phyloP scores from a whole-genome alignment of 1,284 basidiomycete species.

The Puccinia hordei region DNA sequence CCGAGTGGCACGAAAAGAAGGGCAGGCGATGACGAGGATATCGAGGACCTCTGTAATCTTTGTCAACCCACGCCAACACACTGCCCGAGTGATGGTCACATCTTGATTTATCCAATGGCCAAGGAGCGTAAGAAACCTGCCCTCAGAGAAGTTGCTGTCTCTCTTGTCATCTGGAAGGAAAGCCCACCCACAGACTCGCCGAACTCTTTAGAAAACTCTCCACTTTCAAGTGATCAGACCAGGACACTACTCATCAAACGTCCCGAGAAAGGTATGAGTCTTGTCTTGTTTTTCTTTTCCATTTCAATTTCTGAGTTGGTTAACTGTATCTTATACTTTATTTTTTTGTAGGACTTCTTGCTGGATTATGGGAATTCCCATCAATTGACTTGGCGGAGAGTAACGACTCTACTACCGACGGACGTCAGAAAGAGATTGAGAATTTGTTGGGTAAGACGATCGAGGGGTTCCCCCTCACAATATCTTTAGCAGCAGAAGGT shows the following conservation, averaged over 20 bases:
- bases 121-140: constrained; percentile 45
- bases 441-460: not conserved
- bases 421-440: not conserved
- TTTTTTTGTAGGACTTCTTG: constrained; percentile 71
- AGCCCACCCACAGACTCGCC: not conserved
- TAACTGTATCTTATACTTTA: too few relatives aligned
- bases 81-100: not conserved
- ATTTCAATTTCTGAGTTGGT: constrained; percentile 51
- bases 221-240: constrained; percentile 51
- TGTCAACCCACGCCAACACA: constrained; percentile 17
- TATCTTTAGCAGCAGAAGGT: too few relatives aligned
- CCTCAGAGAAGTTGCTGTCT: constrained; percentile 34
- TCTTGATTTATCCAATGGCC: constrained; percentile 42
- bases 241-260: constrained; percentile 39
- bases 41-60: constrained; percentile 35
- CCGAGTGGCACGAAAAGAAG: not conserved
- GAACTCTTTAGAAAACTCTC: constrained; percentile 51
- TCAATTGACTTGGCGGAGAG: constrained; percentile 61
- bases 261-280: constrained; percentile 63
- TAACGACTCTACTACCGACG: not conserved
- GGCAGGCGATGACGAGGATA: not conserved
- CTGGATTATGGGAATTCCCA: constrained; percentile 82
- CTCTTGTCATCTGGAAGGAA: constrained; percentile 32
- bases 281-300: not conserved
- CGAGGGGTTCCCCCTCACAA: not conserved